phyloP scores from a whole-genome alignment of 2,329 filamentous ascomycete genomes.

The Bipolaris gigantea region DNA sequence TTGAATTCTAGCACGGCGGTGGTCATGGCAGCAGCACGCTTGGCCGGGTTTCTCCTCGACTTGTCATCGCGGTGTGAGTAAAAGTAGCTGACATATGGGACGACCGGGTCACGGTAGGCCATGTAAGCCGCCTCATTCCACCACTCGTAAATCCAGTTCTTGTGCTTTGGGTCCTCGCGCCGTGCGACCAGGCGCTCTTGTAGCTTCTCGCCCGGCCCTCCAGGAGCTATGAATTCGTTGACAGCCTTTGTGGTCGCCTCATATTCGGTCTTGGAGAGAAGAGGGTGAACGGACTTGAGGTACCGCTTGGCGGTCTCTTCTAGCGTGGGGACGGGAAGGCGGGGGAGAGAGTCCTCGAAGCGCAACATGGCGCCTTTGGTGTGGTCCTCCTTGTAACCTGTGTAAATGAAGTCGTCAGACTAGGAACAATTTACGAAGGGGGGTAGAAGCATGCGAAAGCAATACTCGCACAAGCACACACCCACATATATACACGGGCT shows the following conservation, averaged over 20 bases:
- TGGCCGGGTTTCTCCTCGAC: constrained; percentile 80
- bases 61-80: constrained; percentile 97
- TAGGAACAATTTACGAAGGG: constrained; percentile 5
- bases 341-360: constrained; percentile 82
- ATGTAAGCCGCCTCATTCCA: constrained; percentile 97
- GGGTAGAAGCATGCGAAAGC: constrained; percentile 18
- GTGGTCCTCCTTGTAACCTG: constrained; percentile 78
- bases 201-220: constrained; percentile 76
- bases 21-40: constrained; percentile 88
- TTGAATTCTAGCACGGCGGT: constrained; percentile 91
- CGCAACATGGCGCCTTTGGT: constrained; percentile 80
- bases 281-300: constrained; percentile 75
- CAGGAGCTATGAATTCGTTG: constrained; percentile 84
- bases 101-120: constrained; percentile 88
- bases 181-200: constrained; percentile 85
- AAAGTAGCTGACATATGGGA: constrained; percentile 99
- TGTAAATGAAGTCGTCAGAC: not conserved
- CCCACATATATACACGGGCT: not conserved
- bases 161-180: constrained; percentile 75
- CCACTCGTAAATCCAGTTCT: constrained; percentile 98
- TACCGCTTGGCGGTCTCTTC: constrained; percentile 81
- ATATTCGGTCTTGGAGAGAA: constrained; percentile 70
- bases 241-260: constrained; percentile 79
- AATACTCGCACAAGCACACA: no score
- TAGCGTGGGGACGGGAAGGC: constrained; percentile 76